Conservation (phyloP, 441 rosid species). For the Pelargonium citronellum region DNA sequence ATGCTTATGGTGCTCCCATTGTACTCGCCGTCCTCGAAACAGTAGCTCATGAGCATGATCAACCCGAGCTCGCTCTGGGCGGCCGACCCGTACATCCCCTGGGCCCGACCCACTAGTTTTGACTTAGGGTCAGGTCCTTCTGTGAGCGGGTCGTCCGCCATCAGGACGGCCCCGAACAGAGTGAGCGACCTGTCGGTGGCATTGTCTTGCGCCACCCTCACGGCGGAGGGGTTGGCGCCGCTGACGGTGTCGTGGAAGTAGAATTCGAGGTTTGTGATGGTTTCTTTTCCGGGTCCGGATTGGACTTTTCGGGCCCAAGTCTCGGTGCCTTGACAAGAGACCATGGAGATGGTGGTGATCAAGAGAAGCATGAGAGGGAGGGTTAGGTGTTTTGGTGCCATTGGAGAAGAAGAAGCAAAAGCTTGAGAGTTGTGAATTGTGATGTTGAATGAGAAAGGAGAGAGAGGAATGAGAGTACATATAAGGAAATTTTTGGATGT, state of each 20-base stretch:
- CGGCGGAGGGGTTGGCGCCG: not conserved
- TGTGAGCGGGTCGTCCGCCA: not conserved
- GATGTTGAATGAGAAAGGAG: not conserved
- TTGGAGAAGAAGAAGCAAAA: not conserved
- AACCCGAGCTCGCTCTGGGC: not conserved
- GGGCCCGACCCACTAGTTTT: not conserved
- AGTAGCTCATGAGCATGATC: not conserved
- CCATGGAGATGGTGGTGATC: not conserved
- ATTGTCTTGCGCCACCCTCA: not conserved
- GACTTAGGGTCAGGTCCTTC: not conserved
- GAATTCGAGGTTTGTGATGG: not conserved
- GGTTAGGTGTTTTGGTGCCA: not conserved
- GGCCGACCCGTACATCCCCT: constrained; percentile 1
- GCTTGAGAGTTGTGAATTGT: not conserved
- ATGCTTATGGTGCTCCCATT: not conserved
- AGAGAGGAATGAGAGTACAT: not conserved
- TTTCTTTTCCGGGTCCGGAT: not conserved
- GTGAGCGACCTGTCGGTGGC: not conserved
- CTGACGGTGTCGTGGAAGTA: constrained; percentile 4
- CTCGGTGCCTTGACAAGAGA: too few species aligned
- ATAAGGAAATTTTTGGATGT: not conserved
- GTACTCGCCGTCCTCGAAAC: not conserved
- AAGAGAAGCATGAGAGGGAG: not conserved
- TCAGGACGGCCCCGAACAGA: not conserved
- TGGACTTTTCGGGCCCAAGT: not conserved